phyloP scores from a whole-genome alignment of 495 filamentous ascomycete genomes.

The Aspergillus bridgeri region DNA sequence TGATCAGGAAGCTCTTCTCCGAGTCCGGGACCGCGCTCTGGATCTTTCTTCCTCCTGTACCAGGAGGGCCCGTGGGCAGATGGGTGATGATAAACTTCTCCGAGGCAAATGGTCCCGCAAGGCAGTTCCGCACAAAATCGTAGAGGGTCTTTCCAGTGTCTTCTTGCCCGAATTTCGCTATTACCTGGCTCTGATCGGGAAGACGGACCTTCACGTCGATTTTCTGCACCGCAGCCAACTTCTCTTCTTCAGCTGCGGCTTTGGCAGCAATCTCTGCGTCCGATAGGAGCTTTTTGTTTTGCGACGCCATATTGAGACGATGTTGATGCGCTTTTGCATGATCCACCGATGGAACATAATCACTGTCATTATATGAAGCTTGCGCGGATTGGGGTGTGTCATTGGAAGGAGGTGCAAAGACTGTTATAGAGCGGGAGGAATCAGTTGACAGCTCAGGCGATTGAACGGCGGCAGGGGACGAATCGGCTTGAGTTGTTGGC shows the following conservation, averaged over 20 bases:
- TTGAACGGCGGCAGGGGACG: slow-evolving; percentile 18
- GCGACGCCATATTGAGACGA: slow-evolving; percentile 57
- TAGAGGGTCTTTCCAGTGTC: slow-evolving; percentile 68
- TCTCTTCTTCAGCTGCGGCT: slow-evolving; percentile 51
- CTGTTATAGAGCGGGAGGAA: slow-evolving; percentile 53
- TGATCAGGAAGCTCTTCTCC: slow-evolving; percentile 58
- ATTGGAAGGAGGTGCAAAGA: slow-evolving; percentile 72
- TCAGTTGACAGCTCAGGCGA: slow-evolving; percentile 13
- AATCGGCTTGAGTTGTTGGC: slow-evolving; percentile 22
- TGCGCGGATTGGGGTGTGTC: slow-evolving; percentile 72
- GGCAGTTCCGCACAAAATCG: slow-evolving; percentile 54
- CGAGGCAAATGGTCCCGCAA: slow-evolving; percentile 29
- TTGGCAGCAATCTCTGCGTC: slow-evolving; percentile 51
- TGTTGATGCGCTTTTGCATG: slow-evolving; percentile 81
- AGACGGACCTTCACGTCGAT: slow-evolving; percentile 81
- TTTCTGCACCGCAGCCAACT: slow-evolving; percentile 58
- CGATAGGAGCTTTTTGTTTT: slow-evolving; percentile 59
- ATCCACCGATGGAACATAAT: slow-evolving; percentile 79
- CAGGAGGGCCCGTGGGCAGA: slow-evolving; percentile 19
- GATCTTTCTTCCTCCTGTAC: slow-evolving; percentile 20
- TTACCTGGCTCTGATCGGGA: slow-evolving; percentile 73
- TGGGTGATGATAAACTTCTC: slow-evolving; percentile 53
- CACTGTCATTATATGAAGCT: slow-evolving; percentile 60
- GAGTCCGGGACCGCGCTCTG: slow-evolving; percentile 42
- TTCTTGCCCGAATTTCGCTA: slow-evolving; percentile 57